Evolutionary conservation across 768 basidiomycete genomes (phyloP), one percentile per base, ranked within the genome.

Genomic region (Termitomyces sp.): DNA sequence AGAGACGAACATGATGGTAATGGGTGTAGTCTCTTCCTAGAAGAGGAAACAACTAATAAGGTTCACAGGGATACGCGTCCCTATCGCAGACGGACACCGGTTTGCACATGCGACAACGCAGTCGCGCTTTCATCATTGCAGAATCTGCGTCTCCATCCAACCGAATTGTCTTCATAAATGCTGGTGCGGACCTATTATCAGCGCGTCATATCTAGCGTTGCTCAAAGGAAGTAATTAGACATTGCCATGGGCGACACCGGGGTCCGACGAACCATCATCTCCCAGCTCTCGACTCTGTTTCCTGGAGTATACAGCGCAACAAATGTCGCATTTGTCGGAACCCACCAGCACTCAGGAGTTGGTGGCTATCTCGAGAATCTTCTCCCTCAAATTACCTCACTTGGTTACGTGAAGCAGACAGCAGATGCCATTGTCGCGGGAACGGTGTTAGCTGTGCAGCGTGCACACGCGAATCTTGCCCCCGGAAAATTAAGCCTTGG

Each of bases 241-340:
- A 89, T 90, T 52, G 87, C 84, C 43, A 90, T 91, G 86, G 90
- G 90, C 12, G 90, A 91, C 69, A 83, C 81, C 3, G 90, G 88
- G 26, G 73, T 90, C 38, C 85, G 89, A 33, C 83, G 88, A 28
- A 80, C 82, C 14, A 84, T 92, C 62, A 79, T 92, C 30, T 67
- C 76, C 4, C 71, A 79, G 42, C 77, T 92, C 10, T 77, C 83
- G 7, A 61, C 75, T 10, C 70, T 78, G 45, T 88, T 80, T 65
- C 82, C 86, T 1, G 83, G 82, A 0, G 59, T 90, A 1, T 92
- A 91, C 71, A 82, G 76, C 12, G 72, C 85, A 61, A 74, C 73
- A n/a, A 92, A 92, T 62, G 81, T 88, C 57, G 89, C 89, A 2
- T 83, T 92, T 60, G 82, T 86, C 26, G 82, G 84, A 49, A 91